These are phyloP conservation scores for Candida incommunis DNA, from an alignment of 805 yeast genomes.

Conservation along the genomic window DNA sequence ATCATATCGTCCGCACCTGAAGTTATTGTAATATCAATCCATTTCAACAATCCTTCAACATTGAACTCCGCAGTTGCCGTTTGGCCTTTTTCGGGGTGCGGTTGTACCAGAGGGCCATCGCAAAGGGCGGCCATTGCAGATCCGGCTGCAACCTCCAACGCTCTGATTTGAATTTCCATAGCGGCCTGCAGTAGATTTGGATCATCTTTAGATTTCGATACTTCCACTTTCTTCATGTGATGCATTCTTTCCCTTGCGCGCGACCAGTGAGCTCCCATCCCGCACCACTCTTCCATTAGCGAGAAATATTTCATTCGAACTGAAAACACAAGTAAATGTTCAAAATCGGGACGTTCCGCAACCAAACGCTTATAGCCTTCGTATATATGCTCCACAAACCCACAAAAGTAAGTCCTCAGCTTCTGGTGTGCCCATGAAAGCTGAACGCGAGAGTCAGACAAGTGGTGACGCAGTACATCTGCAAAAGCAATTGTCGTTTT, in stretches of 20 bases:
- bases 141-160: constrained; percentile 54
- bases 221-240: constrained; percentile 31
- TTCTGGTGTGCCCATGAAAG: constrained; percentile 57
- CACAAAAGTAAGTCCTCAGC: constrained; percentile 71
- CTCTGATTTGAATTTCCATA: constrained; percentile 63
- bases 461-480: constrained; percentile 45
- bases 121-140: constrained; percentile 78
- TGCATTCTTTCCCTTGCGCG: constrained; percentile 54
- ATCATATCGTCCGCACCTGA: constrained; percentile 44
- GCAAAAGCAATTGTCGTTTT: constrained; percentile 27
- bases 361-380: constrained; percentile 15
- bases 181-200: constrained; percentile 41
- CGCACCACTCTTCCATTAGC: constrained; percentile 88
- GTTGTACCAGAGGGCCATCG: constrained; percentile 49
- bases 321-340: constrained; percentile 66
- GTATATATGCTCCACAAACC: constrained; percentile 63
- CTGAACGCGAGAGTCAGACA: constrained; percentile 45
- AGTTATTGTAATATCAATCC: constrained; percentile 64
- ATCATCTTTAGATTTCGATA: constrained; percentile 24
- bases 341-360: constrained; percentile 20
- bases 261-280: constrained; percentile 54
- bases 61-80: constrained; percentile 55
- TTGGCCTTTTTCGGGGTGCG: constrained; percentile 29
- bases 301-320: constrained; percentile 73
- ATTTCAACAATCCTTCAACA: constrained; percentile 47